Evolutionary conservation across 2,329 filamentous ascomycete species (phyloP), one percentile per base, ranked within the genome.

Genomic region (Cercospora berteroae): DNA sequence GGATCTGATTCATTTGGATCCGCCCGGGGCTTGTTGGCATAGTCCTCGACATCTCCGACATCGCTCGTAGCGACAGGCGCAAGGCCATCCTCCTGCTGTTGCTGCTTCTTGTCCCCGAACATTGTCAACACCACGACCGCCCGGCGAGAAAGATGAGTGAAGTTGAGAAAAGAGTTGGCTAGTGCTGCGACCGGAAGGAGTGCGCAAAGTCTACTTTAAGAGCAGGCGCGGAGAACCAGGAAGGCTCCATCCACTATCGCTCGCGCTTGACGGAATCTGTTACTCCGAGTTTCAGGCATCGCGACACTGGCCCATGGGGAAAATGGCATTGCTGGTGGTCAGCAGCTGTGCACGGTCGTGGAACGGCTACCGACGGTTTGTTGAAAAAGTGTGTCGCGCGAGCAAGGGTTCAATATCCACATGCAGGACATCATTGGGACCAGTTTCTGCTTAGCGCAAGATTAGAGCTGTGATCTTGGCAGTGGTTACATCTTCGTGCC

Each of bases 1-100:
- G 71, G 68, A 55, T 68, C 69, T 66, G 68, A 67, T 33, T 66
- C 44, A 25, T 65, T 60, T 16, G 59, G 48, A 33, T 68, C 59
- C 20, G 25, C 23, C 48, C 23, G 31, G 16, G 48, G 48, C 50
- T 67, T 65, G 33, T 27, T 52, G 39, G 33, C 44, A 27, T 31
- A 42, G 25, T 70, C 66, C 18, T 68, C 64, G 7, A 70, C 65
- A 8, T 71, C 68, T 39, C 68, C 68, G 48, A 69, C 59, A 23
- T 66, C 57, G 42, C 64, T 61, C 16, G 68, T 70, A 10, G 68
- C 52, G 10, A 69, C 68, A 7, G 67, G 65, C n/a, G 58, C 63
- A 9, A 68, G 60, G 13, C 67, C 66, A 23, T 71, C 70, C 5
- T 31, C 64, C 16, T 58, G 61, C 33, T 16, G 48, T 5, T 58